Percentiles rank a stretch among this genome's conserved stretches.
Evolutionary conservation across 208 protist species (phyloP).

Genomic region (Jaenimonas drosophilae): DNA sequence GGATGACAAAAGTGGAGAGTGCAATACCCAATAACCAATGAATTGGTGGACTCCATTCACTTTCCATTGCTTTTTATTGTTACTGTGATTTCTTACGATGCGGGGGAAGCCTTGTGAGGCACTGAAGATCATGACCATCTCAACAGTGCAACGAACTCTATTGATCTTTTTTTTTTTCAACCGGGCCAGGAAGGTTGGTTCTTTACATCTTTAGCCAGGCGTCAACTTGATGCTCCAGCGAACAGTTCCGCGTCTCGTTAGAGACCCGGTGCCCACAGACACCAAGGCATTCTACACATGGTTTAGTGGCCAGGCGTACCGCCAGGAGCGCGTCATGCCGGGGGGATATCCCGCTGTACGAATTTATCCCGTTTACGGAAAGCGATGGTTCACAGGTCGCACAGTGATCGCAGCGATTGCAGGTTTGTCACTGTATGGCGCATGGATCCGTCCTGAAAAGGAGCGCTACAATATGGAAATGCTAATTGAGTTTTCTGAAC

Average conservation of each 20-base stretch:
- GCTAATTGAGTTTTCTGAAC: constrained; percentile 79
- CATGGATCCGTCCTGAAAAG: constrained; percentile 75
- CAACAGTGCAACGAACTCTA: not conserved
- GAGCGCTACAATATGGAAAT: constrained; percentile 89
- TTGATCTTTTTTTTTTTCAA: not conserved
- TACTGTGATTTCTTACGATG: not conserved
- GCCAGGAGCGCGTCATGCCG: constrained; percentile 80
- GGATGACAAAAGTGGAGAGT: constrained; percentile 41
- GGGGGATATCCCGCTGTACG: constrained; percentile 81
- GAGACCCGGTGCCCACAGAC: constrained; percentile 78
- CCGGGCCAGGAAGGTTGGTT: too few species aligned
- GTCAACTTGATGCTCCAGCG: constrained; percentile 32
- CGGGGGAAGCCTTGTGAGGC: too few species aligned
- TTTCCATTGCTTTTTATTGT: not conserved
- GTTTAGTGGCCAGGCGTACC: constrained; percentile 87
- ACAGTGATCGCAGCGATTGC: constrained; percentile 78
- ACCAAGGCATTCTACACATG: constrained; percentile 86
- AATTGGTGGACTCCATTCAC: too few species aligned
- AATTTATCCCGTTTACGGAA: constrained; percentile 86
- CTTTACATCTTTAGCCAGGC: not conserved
- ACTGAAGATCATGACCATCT: too few species aligned
- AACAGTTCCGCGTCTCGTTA: constrained; percentile 47
- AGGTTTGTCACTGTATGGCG: constrained; percentile 79
- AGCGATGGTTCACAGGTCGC: constrained; percentile 84
- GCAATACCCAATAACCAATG: too few species aligned